These are phyloP conservation scores for Metschnikowia proteae DNA, from an alignment of 805 yeast species.

Conservation along the genomic window DNA sequence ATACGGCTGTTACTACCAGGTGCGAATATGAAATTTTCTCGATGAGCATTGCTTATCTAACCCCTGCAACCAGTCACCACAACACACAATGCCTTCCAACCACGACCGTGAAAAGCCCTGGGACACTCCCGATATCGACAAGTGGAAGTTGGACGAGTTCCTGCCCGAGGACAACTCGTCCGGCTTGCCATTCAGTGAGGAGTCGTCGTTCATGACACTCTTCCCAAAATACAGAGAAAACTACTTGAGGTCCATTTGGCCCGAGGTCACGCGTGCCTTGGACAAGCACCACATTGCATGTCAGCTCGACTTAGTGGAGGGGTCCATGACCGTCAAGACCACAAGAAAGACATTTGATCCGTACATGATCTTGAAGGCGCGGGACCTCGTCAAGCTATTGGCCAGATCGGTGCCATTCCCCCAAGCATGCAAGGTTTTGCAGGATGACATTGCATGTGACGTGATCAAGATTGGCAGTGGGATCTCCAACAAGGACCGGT, in stretches of 20 bases:
- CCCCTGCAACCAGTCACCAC: neutral
- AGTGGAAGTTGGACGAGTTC: slow-evolving; percentile 88
- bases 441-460: slow-evolving; percentile 93
- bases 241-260: slow-evolving; percentile 87
- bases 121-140: slow-evolving; percentile 94
- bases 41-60: slow-evolving; percentile 4
- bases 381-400: slow-evolving; percentile 87
- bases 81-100: slow-evolving; percentile 71
- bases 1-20: neutral
- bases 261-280: slow-evolving; percentile 80
- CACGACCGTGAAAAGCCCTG: slow-evolving; percentile 95
- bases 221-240: slow-evolving; percentile 96
- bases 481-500: slow-evolving; percentile 87
- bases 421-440: slow-evolving; percentile 86
- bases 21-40: slow-evolving; percentile 4
- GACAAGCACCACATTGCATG: slow-evolving; percentile 76
- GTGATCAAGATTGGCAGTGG: slow-evolving; percentile 91
- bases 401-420: slow-evolving; percentile 97
- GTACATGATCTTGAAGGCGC: slow-evolving; percentile 85
- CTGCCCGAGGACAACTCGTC: slow-evolving; percentile 83
- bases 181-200: slow-evolving; percentile 91
- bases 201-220: slow-evolving; percentile 87
- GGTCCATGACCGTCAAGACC: slow-evolving; percentile 95
- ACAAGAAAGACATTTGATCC: slow-evolving; percentile 96
- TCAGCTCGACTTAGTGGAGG: slow-evolving; percentile 86